Base-by-base conservation (phyloP, 2,329 filamentous ascomycete genomes). In the Fusarium sp. region DNA sequence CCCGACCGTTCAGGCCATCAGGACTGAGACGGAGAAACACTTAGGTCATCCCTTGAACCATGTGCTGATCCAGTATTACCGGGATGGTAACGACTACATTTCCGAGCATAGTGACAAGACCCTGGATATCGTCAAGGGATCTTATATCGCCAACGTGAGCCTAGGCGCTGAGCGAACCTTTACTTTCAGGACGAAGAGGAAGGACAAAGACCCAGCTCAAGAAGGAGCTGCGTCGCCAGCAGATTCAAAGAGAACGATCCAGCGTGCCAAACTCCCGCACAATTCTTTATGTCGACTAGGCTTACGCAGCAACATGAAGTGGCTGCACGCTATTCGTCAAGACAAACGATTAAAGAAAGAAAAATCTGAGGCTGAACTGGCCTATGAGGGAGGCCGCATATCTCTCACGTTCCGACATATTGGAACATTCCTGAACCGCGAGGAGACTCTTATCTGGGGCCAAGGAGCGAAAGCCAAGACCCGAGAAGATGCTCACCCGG, bases 41-140 rank as follows among this genome's bases (percentile, higher is more conserved):
- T 85, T 97, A 2, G 91, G 92, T 1, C 96, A 98, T 75, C 82
- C 88, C 1, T 81, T 99, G 43, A 99, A 99, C 75, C 96, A 99
- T 77, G 94, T 90, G 2, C 82, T 99, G 49, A 97, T 99, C 46
- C 96, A 99, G 76, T 88, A 94, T 61, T 99, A 99, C 76, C 92
- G 96, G n/a, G 86, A 87, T 71, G 93, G 95, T 4, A 89, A 88
- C 49, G 96, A 99, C 80, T 93, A 93, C 77, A 99, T 99, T 67
- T 96, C 93, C 1, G 96, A 99, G 77, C 96, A 99, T 77, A 97
- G 93, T 41, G 96, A 99, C 78, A 99, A 99, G 81, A 97, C 95
- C 0, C 84, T 99, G 25, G 96, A 99, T 77, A 96, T 99, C 59
- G 90, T 89, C 14, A 88, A 87, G 26, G 89, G 86, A 7, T 96